These are phyloP conservation scores for Athelia sp. DNA, from an alignment of 1,284 basidiomycete species.

Conservation along the genomic window DNA sequence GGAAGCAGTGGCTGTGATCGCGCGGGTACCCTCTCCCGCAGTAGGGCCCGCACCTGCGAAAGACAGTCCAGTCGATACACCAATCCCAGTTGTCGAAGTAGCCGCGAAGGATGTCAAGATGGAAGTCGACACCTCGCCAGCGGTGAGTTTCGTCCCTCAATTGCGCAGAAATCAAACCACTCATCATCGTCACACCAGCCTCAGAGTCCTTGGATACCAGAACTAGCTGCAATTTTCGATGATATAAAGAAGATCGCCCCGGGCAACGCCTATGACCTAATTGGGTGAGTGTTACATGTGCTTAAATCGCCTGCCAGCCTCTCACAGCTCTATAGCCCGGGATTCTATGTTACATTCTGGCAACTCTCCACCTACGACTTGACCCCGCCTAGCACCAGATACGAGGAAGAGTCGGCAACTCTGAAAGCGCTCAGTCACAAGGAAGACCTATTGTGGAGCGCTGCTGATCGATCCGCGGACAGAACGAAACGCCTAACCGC, in stretches of 20 bases:
- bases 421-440: conserved; percentile 54
- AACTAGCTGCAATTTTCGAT: conserved; percentile 64
- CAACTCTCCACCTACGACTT: conserved; percentile 89
- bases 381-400: conserved; percentile 60
- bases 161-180: conserved; percentile 10
- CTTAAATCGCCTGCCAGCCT: background rate
- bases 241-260: conserved; percentile 68
- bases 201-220: conserved; percentile 74
- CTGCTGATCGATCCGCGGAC: conserved; percentile 64
- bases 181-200: conserved; percentile 5
- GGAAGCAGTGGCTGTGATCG: conserved; percentile 50
- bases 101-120: conserved; percentile 46
- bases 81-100: conserved; percentile 24
- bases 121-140: conserved; percentile 36
- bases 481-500: conserved; percentile 50
- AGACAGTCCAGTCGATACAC: conserved; percentile 29
- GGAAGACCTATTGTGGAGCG: conserved; percentile 53
- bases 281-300: conserved; percentile 54
- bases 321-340: conserved; percentile 47
- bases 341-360: conserved; percentile 94
- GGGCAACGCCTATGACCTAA: conserved; percentile 52
- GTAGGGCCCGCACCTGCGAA: conserved; percentile 28
- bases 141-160: conserved; percentile 4
- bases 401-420: conserved; percentile 64
- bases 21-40: conserved; percentile 58